Evolutionary conservation across 306 rosid genomes (phyloP), one percentile per base, ranked within the genome.

Genomic region (Sicyos edulis): DNA sequence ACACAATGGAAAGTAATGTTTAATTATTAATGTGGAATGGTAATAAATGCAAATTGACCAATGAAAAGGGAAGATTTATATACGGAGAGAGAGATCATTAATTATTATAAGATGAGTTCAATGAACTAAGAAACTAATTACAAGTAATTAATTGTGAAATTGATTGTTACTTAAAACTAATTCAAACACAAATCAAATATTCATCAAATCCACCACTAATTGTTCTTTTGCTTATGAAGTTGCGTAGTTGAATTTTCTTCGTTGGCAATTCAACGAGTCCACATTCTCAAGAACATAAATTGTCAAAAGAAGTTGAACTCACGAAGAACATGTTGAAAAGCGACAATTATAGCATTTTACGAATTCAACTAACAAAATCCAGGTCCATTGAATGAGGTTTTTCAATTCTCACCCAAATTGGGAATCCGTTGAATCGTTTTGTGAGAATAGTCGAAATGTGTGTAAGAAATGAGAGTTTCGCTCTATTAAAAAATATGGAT

Each of bases 61-160:
- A 37, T 37, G n/a, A 58, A 58, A 26, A 58, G 40, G 32, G 34
- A 20, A 32, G 9, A 37, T 37, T 37, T 37, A 37, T 13, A 5
- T 24, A 55, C 3, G 29, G 6, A 14, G 7, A 12, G 21, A 29
- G 49, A 24, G 34, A 40, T 40, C 8, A 32, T 62, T 34, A 16
- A 32, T 62, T n/a, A 32, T 62, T 62, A 32, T 34, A 17, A 37
- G 50, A 37, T 37, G 14, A 37, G 51, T 63, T 63, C 52, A 40
- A 34, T 63, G 70, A 63, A 63, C 51, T 17, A 40, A 63, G 26
- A n/a, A 40, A 63, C 26, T 61, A 16, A 32, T 59, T 59, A 32
- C 6, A 32, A 55, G 7, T 40, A 40, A 57, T 57, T 60, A 63
- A 40, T 40, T 7, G 7, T 63, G 22, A 63, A 40, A 34, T 62